Evolutionary conservation across 1,284 basidiomycete species (phyloP).

Genomic region (Malassezia equina): DNA sequence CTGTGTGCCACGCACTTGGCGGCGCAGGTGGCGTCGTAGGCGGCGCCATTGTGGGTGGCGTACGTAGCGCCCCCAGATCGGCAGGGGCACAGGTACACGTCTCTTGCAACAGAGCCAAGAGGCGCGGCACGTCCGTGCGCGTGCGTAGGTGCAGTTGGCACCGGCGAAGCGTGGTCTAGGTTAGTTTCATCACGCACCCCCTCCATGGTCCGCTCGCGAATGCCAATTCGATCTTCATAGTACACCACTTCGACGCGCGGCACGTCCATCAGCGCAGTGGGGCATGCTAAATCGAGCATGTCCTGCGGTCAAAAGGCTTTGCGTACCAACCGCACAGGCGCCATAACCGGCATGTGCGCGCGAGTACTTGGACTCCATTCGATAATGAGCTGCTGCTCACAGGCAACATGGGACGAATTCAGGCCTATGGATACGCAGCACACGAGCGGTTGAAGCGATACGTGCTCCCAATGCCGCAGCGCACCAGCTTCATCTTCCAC

Average conservation of each 20-base stretch:
- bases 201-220: not conserved
- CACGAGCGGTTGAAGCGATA: conserved; percentile 13
- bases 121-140: not conserved
- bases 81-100: conserved; percentile 11
- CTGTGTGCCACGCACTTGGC: not conserved
- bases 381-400: not conserved
- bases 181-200: not conserved
- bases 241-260: conserved; percentile 2
- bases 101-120: conserved; percentile 7
- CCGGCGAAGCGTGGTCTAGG: not conserved
- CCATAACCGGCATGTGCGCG: not conserved
- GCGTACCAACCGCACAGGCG: not conserved
- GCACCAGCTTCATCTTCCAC: not conserved
- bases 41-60: not conserved
- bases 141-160: conserved; percentile 11
- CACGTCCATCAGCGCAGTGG: not conserved
- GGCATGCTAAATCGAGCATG: not conserved
- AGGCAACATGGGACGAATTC: not conserved
- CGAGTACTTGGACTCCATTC: not conserved
- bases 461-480: conserved; percentile 10
- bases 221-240: not conserved
- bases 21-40: not conserved
- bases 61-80: not conserved
- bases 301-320: not conserved
- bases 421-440: not conserved